Percentiles rank a stretch among this genome's conserved stretches.
Evolutionary conservation across 1,284 basidiomycete species (phyloP).

Genomic region (Wolfiporia cocos): DNA sequence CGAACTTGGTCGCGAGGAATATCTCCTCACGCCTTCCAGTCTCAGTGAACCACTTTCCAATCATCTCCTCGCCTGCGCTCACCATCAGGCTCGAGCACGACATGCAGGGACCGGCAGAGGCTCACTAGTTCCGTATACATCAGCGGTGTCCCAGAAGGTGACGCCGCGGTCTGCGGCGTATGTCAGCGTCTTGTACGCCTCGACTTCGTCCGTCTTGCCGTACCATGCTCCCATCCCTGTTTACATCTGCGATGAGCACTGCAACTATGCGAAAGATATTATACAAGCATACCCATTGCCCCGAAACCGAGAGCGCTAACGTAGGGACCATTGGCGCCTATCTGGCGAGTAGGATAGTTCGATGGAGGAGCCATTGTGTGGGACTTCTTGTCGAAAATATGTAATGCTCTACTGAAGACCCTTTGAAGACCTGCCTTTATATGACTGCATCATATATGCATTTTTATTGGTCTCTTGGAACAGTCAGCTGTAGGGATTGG

Average conservation of each 20-base stretch:
- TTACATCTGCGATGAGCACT: not conserved
- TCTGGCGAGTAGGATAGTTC: slow-evolving; percentile 5
- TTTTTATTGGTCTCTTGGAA: not conserved
- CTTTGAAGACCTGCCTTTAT: no score
- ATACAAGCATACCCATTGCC: slow-evolving; percentile 4
- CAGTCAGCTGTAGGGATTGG: no score
- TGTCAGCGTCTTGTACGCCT: no score
- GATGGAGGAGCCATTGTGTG: no score
- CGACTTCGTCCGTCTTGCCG: slow-evolving; percentile 4
- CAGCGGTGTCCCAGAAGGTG: no score
- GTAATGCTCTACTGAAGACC: no score
- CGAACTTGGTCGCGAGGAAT: not conserved
- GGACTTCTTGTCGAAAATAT: no score
- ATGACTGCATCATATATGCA: no score
- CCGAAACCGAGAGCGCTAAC: slow-evolving; percentile 8
- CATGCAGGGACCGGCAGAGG: not conserved
- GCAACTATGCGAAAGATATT: not conserved
- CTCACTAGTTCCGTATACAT: not conserved
- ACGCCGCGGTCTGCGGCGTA: no score
- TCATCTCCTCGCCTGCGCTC: not conserved
- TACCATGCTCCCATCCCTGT: not conserved
- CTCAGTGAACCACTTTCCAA: not conserved
- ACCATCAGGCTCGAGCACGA: no score
- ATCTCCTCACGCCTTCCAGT: not conserved
- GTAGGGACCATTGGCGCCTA: slow-evolving; percentile 7